Evolutionary conservation across 2,329 filamentous ascomycete genomes (phyloP).

Genomic region (Pyrenochaeta sp.): DNA sequence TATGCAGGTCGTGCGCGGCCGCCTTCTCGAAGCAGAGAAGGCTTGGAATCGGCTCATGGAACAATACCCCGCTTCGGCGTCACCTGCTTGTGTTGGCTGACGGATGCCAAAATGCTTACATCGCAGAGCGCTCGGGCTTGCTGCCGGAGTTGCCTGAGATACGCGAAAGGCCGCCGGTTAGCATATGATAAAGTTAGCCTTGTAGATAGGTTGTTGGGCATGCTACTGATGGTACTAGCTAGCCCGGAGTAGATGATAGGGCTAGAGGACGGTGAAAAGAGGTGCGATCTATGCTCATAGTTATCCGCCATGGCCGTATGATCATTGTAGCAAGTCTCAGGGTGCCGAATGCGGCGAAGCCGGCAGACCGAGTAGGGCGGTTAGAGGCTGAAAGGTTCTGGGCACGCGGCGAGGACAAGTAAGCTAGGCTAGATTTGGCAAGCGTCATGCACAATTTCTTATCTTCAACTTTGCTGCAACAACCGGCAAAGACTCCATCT

Average conservation of each 20-base stretch:
- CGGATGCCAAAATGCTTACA: constrained; percentile 16
- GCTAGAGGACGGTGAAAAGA: not conserved
- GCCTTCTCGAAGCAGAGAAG: constrained; percentile 3
- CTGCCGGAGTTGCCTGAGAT: not conserved
- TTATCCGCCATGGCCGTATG: not conserved
- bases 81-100: constrained; percentile 10
- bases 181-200: not conserved
- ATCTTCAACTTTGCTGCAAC: no score
- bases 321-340: not conserved
- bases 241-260: not conserved
- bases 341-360: not conserved
- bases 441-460: not conserved
- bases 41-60: constrained; percentile 2
- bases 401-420: not conserved
- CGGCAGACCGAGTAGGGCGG: not conserved
- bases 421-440: not conserved
- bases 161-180: not conserved
- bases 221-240: not conserved
- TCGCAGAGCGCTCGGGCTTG: constrained; percentile 1
- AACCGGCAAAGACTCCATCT: no score
- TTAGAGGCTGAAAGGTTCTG: not conserved
- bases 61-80: constrained; percentile 21
- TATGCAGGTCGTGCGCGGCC: constrained; percentile 4
- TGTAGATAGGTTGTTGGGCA: not conserved
- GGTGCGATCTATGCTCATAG: not conserved